phyloP scores from a whole-genome alignment of 139 green algal species.

The Raphidocelis subcapitata region DNA sequence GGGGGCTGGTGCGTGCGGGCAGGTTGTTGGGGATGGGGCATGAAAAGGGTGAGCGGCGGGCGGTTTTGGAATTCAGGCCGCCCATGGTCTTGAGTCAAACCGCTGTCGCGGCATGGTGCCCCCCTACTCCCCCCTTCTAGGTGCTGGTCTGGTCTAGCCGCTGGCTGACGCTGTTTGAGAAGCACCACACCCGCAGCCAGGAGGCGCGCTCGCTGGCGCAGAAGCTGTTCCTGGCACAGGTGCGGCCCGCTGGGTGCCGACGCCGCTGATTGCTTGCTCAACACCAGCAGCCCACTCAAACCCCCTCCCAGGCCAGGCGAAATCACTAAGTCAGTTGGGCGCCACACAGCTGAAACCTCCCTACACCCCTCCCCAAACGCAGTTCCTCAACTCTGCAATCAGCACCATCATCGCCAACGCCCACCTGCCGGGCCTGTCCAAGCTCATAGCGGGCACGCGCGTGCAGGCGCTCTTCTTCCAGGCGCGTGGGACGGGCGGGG shows the following conservation, averaged over 20 bases:
- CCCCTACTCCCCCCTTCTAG: background rate
- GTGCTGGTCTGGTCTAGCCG: constrained; percentile 25
- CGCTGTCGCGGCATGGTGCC: too few relatives aligned
- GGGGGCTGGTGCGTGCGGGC: too few relatives aligned
- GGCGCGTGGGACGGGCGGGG: background rate
- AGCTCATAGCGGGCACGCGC: constrained; percentile 4
- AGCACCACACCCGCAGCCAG: constrained; percentile 53
- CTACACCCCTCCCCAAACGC: constrained; percentile 11
- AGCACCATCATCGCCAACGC: constrained; percentile 56
- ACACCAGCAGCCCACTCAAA: too few relatives aligned
- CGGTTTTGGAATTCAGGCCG: too few relatives aligned
- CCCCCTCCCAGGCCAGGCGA: too few relatives aligned
- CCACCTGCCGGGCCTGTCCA: constrained; percentile 40
- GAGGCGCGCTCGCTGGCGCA: constrained; percentile 33
- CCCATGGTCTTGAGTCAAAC: too few relatives aligned
- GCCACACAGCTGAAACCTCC: too few relatives aligned
- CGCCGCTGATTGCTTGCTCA: too few relatives aligned
- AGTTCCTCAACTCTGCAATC: constrained; percentile 48
- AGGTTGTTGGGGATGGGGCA: too few relatives aligned
- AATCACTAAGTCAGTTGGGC: too few relatives aligned
- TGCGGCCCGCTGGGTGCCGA: too few relatives aligned
- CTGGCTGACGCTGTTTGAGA: constrained; percentile 40
- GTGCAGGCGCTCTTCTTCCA: constrained; percentile 20
- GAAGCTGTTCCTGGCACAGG: constrained; percentile 45
- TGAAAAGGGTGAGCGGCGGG: too few relatives aligned